Evolutionary conservation across 2,329 filamentous ascomycete species (phyloP).

Genomic region (Talaromyces sp.): DNA sequence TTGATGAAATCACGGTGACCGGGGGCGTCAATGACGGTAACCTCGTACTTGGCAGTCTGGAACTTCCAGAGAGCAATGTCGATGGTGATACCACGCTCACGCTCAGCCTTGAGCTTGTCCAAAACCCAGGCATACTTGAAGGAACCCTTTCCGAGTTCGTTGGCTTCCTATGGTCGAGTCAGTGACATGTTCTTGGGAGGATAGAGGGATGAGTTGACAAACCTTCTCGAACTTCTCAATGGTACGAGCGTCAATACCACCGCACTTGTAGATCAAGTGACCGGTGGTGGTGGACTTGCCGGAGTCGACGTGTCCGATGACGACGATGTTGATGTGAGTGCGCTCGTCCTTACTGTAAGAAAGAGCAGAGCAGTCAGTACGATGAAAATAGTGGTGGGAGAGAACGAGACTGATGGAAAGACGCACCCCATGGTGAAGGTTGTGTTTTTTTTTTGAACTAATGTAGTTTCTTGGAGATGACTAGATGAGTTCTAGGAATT

Average conservation of each 20-base stretch:
- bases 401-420: background rate
- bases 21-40: constrained; percentile 98
- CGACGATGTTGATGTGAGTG: constrained; percentile 95
- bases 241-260: constrained; percentile 99
- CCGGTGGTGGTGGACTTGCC: constrained; percentile 96
- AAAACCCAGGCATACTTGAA: constrained; percentile 99
- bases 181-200: background rate
- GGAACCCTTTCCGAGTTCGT: constrained; percentile 98
- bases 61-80: constrained; percentile 99
- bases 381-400: background rate
- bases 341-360: constrained; percentile 82
- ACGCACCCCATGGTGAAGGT: constrained; percentile 62
- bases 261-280: constrained; percentile 99
- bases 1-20: constrained; percentile 99
- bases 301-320: constrained; percentile 99
- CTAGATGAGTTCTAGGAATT: constrained; percentile 43
- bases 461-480: constrained; percentile 48
- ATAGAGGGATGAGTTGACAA: constrained; percentile 35
- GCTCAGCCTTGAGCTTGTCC: constrained; percentile 99
- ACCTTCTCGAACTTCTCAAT: constrained; percentile 99
- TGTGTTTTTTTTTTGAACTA: constrained; percentile 39
- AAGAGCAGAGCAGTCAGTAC: constrained; percentile 19
- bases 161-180: constrained; percentile 72
- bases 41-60: constrained; percentile 96
- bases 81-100: constrained; percentile 99